Conservation (phyloP, 768 basidiomycete species). For the Termitomyces sp. region DNA sequence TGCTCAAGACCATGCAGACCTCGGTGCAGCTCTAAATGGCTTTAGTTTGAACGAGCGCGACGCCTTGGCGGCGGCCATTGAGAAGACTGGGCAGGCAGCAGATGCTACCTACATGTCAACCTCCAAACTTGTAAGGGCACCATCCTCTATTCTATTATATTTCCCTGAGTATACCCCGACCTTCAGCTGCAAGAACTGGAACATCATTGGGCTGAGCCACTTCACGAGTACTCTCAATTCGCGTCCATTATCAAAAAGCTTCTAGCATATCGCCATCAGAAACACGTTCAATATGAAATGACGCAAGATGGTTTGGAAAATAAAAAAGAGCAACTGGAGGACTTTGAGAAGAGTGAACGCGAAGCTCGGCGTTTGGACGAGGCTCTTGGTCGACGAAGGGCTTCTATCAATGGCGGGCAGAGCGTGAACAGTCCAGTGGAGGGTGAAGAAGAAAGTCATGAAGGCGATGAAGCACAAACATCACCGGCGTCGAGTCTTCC, state of each 20-base stretch:
- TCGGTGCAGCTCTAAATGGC: constrained; percentile 89
- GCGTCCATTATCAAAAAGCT: constrained; percentile 91
- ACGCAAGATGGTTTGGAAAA: constrained; percentile 85
- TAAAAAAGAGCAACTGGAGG: constrained; percentile 80
- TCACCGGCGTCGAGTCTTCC: constrained; percentile 51
- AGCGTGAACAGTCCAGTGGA: constrained; percentile 21
- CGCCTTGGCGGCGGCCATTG: constrained; percentile 74
- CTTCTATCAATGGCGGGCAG: constrained; percentile 17
- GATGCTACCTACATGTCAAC: constrained; percentile 94
- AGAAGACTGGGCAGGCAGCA: constrained; percentile 95
- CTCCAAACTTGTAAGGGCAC: constrained; percentile 64
- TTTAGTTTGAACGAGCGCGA: constrained; percentile 86
- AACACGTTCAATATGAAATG: constrained; percentile 97
- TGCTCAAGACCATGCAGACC: constrained; percentile 83
- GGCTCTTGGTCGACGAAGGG: constrained; percentile 64
- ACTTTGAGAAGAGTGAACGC: constrained; percentile 87
- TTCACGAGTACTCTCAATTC: constrained; percentile 95
- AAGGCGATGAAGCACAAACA: constrained; percentile 23
- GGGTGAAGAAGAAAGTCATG: constrained; percentile 15
- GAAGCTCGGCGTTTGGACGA: constrained; percentile 88
- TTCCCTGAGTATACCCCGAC: constrained; percentile 6
- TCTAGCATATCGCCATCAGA: constrained; percentile 92
- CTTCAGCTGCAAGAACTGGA: constrained; percentile 87
- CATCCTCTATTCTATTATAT: background rate
- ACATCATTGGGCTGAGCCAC: constrained; percentile 90